Evolutionary conservation across 2,329 filamentous ascomycete genomes (phyloP).

Genomic region (Fusarium heterosporum): DNA sequence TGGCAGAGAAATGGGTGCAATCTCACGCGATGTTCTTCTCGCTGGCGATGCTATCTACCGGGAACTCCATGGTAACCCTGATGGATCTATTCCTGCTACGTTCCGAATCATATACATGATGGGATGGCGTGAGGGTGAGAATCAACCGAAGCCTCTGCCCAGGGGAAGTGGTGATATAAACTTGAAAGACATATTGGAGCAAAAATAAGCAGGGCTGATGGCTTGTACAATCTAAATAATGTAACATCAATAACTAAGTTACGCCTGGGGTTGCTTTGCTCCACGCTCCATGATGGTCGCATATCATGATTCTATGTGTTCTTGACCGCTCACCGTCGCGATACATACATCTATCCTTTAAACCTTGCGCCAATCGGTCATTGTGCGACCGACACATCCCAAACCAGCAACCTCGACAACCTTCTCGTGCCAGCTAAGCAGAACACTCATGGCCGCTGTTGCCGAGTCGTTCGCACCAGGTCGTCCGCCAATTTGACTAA

Average conservation of each 20-base stretch:
- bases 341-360: conserved; percentile 36
- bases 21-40: conserved; percentile 85
- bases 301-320: conserved; percentile 39
- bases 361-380: conserved; percentile 93
- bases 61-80: conserved; percentile 84
- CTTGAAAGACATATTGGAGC: conserved; percentile 81
- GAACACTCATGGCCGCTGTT: conserved; percentile 92
- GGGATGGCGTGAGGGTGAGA: conserved; percentile 89
- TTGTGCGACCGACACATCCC: conserved; percentile 91
- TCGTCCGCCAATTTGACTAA: conserved; percentile 79
- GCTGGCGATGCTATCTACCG: conserved; percentile 91
- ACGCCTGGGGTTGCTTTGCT: background rate
- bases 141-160: conserved; percentile 82
- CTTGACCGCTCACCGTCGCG: conserved; percentile 24
- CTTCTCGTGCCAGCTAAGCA: conserved; percentile 99
- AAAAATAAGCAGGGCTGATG: conserved; percentile 50
- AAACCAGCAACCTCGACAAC: conserved; percentile 92
- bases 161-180: conserved; percentile 89
- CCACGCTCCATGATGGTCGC: conserved; percentile 15
- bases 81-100: conserved; percentile 84
- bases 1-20: conserved; percentile 81
- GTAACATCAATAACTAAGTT: conserved; percentile 18
- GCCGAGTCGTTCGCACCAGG: conserved; percentile 73
- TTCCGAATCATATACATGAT: conserved; percentile 99
- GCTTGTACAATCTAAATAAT: conserved; percentile 26